phyloP scores from a whole-genome alignment of 768 basidiomycete genomes.

The Piloderma croceum region DNA sequence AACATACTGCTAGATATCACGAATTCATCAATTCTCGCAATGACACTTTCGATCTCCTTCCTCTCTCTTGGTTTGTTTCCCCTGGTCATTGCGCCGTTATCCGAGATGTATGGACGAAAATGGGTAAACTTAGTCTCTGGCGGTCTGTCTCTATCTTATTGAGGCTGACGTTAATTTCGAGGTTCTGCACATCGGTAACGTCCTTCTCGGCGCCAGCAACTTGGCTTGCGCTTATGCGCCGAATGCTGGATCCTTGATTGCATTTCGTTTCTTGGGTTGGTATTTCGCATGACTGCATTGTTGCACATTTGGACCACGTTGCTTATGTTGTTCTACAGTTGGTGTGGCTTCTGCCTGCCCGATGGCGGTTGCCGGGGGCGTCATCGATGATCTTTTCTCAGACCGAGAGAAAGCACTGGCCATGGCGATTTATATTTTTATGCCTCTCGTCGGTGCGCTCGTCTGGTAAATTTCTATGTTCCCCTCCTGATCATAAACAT shows the following conservation, averaged over 20 bases:
- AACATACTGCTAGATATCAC: too few relatives aligned
- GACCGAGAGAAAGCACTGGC: conserved; percentile 51
- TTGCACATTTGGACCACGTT: too few relatives aligned
- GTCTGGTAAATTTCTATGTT: too few relatives aligned
- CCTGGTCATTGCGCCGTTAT: conserved; percentile 38
- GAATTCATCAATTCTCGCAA: conserved; percentile 43
- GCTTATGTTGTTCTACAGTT: conserved; percentile 25
- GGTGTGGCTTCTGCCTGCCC: conserved; percentile 52
- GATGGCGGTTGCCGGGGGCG: conserved; percentile 47
- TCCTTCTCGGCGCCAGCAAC: conserved; percentile 47
- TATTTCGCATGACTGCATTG: too few relatives aligned
- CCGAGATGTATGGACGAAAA: conserved; percentile 49
- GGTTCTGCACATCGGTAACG: conserved; percentile 46
- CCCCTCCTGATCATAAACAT: too few relatives aligned
- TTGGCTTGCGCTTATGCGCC: conserved; percentile 55
- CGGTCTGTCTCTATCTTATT: neutral
- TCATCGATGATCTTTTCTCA: conserved; percentile 51
- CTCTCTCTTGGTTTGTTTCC: conserved; percentile 60
- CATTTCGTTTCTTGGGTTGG: conserved; percentile 51
- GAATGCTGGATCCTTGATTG: conserved; percentile 37
- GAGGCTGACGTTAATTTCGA: neutral
- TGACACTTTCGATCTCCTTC: conserved; percentile 61
- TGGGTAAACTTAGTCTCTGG: too few relatives aligned
- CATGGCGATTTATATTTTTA: conserved; percentile 51
- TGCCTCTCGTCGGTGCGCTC: conserved; percentile 44